Evolutionary conservation across 2,329 filamentous ascomycete genomes (phyloP).

Genomic region (Trichoderma gracile): DNA sequence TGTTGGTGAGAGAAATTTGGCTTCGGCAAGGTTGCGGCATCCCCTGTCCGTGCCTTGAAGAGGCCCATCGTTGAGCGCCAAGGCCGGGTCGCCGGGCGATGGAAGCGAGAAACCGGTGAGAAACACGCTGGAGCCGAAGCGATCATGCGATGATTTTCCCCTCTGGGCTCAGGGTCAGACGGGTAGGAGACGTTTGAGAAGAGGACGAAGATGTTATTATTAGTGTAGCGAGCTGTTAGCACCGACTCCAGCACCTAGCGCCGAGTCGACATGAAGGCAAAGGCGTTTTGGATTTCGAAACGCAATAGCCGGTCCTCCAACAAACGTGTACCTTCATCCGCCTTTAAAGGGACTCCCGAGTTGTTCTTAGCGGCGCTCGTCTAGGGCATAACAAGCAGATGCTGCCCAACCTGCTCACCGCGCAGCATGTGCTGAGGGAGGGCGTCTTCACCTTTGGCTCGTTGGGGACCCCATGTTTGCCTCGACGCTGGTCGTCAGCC

Average conservation of each 20-base stretch:
- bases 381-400: constrained; percentile 6
- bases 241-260: constrained; percentile 9
- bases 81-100: neutral
- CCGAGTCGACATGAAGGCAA: constrained; percentile 9
- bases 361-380: constrained; percentile 11
- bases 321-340: constrained; percentile 1
- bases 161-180: constrained; percentile 4
- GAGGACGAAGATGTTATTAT: neutral
- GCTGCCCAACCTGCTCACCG: neutral
- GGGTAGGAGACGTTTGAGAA: constrained; percentile 19
- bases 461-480: constrained; percentile 17
- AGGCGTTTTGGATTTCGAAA: constrained; percentile 18
- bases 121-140: constrained; percentile 3
- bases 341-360: neutral
- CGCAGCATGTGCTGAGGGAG: neutral
- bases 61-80: constrained; percentile 10
- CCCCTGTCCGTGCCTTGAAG: constrained; percentile 21
- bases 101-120: constrained; percentile 5
- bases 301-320: neutral
- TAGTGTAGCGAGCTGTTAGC: neutral
- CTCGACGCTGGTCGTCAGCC: neutral
- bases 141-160: constrained; percentile 24
- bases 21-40: constrained; percentile 12
- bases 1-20: constrained; percentile 18
- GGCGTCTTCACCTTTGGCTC: neutral